phyloP scores from a whole-genome alignment of 306 rosid genomes.

The Dryas alaskensis region DNA sequence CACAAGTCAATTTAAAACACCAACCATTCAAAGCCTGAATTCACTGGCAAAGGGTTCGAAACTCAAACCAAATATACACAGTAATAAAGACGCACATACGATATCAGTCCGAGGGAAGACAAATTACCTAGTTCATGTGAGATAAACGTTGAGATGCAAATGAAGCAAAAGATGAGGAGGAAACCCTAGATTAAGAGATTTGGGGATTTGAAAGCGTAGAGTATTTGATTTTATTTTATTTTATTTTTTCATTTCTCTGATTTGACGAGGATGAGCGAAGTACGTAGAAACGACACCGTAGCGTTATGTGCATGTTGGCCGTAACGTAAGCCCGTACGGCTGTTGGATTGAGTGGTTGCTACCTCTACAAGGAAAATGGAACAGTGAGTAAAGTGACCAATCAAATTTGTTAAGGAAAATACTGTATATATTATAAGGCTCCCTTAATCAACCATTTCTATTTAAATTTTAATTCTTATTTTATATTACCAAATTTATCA shows the following conservation, averaged over 20 bases:
- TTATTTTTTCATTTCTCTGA: not conserved
- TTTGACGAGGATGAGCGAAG: not conserved
- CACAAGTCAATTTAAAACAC: not conserved
- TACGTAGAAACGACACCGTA: not conserved
- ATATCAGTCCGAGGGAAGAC: not conserved
- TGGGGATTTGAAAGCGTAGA: conserved; percentile 5
- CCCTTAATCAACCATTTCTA: too few species aligned
- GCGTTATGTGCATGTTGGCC: not conserved
- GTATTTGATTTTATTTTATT: not conserved
- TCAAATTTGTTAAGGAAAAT: too few species aligned
- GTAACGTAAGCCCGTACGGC: too few species aligned
- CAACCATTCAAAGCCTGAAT: not conserved
- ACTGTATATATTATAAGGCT: too few species aligned
- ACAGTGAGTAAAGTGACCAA: too few species aligned
- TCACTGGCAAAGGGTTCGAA: not conserved
- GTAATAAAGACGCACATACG: not conserved
- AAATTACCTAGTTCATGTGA: not conserved
- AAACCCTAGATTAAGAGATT: not conserved
- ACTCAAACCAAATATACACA: not conserved
- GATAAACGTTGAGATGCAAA: conserved; percentile 5
- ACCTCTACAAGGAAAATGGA: too few species aligned
- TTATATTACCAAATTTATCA: too few species aligned
- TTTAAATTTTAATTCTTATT: too few species aligned
- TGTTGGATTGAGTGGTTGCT: too few species aligned
- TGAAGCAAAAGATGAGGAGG: conserved; percentile 1